Percentiles rank a stretch among this genome's conserved stretches.
Evolutionary conservation across 371 early-diverging fungal genomes (phyloP).

Genomic region (Nematocida major): DNA sequence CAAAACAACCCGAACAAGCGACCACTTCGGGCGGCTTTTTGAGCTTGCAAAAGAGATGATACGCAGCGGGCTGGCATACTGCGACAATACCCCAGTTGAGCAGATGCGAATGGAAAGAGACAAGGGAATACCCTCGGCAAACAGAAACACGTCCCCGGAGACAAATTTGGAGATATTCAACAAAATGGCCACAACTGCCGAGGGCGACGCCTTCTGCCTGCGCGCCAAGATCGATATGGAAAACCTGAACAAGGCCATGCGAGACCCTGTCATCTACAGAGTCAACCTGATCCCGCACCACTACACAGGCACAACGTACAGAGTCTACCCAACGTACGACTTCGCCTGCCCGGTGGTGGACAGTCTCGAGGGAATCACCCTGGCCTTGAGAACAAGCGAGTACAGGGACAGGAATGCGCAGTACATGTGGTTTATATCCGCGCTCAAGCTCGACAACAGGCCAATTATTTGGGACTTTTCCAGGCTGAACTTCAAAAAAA

Average conservation of each 20-base stretch:
- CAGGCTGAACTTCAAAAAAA: constrained; percentile 84
- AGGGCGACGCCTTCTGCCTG: constrained; percentile 77
- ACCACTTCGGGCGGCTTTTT: constrained; percentile 82
- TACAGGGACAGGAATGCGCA: constrained; percentile 96
- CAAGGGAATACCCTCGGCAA: constrained; percentile 76
- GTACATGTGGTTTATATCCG: constrained; percentile 92
- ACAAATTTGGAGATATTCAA: constrained; percentile 82
- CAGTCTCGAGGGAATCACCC: constrained; percentile 89
- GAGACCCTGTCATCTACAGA: constrained; percentile 97
- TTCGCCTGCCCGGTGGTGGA: constrained; percentile 98
- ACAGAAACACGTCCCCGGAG: constrained; percentile 76
- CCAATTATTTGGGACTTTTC: constrained; percentile 65
- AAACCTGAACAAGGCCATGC: constrained; percentile 84
- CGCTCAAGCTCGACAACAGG: constrained; percentile 69
- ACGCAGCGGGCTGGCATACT: constrained; percentile 83
- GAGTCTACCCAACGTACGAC: constrained; percentile 98
- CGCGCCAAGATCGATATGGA: constrained; percentile 93
- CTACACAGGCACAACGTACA: constrained; percentile 78
- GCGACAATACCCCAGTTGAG: constrained; percentile 83
- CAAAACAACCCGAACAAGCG: constrained; percentile 78
- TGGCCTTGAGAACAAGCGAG: constrained; percentile 93
- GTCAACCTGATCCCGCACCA: constrained; percentile 80
- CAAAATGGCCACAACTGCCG: constrained; percentile 69
- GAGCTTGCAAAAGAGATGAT: constrained; percentile 78
- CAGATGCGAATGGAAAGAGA: constrained; percentile 83